These are phyloP conservation scores for Silybum marianum DNA, from an alignment of 129 eudicot genomes.

Conservation along the genomic window DNA sequence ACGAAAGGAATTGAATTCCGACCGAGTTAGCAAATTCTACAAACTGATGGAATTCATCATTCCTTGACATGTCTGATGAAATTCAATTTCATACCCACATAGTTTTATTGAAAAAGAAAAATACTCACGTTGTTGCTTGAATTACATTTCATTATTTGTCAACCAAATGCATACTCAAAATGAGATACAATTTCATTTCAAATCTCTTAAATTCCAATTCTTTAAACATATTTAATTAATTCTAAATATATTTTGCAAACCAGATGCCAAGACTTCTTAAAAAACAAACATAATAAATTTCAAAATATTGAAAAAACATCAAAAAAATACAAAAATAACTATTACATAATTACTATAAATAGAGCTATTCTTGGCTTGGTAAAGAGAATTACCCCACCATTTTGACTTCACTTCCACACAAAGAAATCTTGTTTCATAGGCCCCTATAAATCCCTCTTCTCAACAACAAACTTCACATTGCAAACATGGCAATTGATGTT, in stretches of 20 bases:
- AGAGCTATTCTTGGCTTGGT: conserved; percentile 23
- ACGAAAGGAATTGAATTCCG: not conserved
- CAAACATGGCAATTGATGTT: conserved; percentile 35
- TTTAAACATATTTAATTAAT: not conserved
- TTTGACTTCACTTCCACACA: conserved; percentile 39
- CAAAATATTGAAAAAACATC: not conserved
- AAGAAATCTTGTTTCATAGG: conserved; percentile 5
- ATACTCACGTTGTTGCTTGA: not conserved
- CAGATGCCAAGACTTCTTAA: not conserved
- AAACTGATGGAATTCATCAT: not conserved
- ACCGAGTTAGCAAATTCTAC: not conserved
- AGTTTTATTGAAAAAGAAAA: not conserved
- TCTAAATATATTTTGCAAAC: not conserved
- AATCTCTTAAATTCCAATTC: not conserved
- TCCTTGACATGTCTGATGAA: not conserved
- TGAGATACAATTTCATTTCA: not conserved
- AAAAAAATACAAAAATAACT: not conserved
- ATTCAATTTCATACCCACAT: not conserved
- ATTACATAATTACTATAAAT: not conserved
- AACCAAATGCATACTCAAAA: too few species aligned
- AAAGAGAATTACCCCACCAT: conserved; percentile 27
- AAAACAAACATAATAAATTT: not conserved
- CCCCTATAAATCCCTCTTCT: conserved; percentile 24
- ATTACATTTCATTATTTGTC: not conserved
- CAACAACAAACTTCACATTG: conserved; percentile 8